Evolutionary conservation across 768 basidiomycete species (phyloP).

Genomic region (Psilocybe sp.): DNA sequence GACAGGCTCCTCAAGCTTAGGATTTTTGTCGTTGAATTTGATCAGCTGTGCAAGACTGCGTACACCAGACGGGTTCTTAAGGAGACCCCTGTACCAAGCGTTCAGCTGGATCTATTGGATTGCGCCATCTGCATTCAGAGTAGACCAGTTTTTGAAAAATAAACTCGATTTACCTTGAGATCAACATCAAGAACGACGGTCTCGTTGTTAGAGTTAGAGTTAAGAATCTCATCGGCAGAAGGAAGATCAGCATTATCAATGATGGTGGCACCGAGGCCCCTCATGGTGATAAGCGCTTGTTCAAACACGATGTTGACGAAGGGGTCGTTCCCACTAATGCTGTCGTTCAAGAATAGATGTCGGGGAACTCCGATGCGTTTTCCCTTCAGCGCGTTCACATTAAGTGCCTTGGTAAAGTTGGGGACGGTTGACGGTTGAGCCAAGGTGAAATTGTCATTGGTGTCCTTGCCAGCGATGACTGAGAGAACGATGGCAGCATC

Average conservation of each 20-base stretch:
- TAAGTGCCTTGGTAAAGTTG: constrained; percentile 52
- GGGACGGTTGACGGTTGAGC: constrained; percentile 51
- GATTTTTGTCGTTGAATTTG: constrained; percentile 50
- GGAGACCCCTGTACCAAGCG: constrained; percentile 41
- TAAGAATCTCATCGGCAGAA: constrained; percentile 48
- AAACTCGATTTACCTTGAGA: constrained; percentile 48
- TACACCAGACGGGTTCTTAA: constrained; percentile 55
- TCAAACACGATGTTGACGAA: constrained; percentile 38
- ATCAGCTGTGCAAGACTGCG: constrained; percentile 56
- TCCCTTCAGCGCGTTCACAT: constrained; percentile 43
- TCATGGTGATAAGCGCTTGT: constrained; percentile 33
- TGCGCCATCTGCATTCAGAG: background rate
- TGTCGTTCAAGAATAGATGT: constrained; percentile 30
- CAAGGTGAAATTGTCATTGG: constrained; percentile 52
- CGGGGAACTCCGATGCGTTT: constrained; percentile 56
- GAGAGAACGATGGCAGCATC: constrained; percentile 56
- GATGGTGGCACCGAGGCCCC: constrained; percentile 44
- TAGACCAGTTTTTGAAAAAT: background rate
- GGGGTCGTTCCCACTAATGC: constrained; percentile 29
- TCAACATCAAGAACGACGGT: constrained; percentile 51
- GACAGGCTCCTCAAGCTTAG: constrained; percentile 43
- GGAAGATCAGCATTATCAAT: constrained; percentile 65
- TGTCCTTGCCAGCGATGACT: constrained; percentile 54
- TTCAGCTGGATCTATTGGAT: constrained; percentile 48
- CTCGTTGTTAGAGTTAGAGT: constrained; percentile 49